phyloP scores from a whole-genome alignment of 1,284 basidiomycete genomes.

The Neotropicomus parvogracilis region DNA sequence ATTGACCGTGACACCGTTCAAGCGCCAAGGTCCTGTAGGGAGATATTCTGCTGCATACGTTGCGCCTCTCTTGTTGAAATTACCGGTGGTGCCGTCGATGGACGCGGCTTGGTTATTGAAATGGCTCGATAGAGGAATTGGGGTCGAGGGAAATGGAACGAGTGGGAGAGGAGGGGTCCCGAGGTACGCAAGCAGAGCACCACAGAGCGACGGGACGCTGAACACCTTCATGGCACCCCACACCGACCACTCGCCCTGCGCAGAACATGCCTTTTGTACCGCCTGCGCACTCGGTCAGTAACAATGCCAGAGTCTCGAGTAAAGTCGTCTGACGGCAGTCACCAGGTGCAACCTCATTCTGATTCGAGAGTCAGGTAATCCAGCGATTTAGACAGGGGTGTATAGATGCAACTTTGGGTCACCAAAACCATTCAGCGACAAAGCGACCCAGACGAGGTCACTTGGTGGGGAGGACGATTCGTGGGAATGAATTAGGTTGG shows the following conservation, averaged over 20 bases:
- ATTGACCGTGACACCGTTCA: conserved; percentile 37
- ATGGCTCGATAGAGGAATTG: conserved; percentile 27
- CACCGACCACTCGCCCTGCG: conserved; percentile 1
- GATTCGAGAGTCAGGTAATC: background rate
- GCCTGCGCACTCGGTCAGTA: conserved; percentile 10
- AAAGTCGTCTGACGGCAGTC: conserved; percentile 13
- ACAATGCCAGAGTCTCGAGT: background rate
- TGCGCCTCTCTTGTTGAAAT: conserved; percentile 37
- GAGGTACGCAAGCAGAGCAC: conserved; percentile 16
- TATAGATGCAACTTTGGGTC: too few species aligned
- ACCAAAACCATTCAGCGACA: background rate
- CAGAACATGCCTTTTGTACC: conserved; percentile 15
- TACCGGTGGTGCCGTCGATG: conserved; percentile 33
- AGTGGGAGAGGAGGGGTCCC: conserved; percentile 13
- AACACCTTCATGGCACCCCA: conserved; percentile 15
- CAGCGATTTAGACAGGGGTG: too few species aligned
- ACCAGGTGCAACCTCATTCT: conserved; percentile 2
- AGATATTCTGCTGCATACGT: conserved; percentile 39
- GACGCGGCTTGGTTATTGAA: conserved; percentile 45
- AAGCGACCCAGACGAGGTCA: too few species aligned
- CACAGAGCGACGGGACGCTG: conserved; percentile 19
- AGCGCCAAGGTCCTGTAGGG: conserved; percentile 34
- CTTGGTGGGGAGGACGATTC: background rate
- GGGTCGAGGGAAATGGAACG: conserved; percentile 29
- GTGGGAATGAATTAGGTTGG: too few species aligned